A percentile compares a stretch with the other conserved stretches of the same genome.
Evolutionary conservation across 1,284 basidiomycete species (phyloP).

Genomic region (Phenoliferia sp.): DNA sequence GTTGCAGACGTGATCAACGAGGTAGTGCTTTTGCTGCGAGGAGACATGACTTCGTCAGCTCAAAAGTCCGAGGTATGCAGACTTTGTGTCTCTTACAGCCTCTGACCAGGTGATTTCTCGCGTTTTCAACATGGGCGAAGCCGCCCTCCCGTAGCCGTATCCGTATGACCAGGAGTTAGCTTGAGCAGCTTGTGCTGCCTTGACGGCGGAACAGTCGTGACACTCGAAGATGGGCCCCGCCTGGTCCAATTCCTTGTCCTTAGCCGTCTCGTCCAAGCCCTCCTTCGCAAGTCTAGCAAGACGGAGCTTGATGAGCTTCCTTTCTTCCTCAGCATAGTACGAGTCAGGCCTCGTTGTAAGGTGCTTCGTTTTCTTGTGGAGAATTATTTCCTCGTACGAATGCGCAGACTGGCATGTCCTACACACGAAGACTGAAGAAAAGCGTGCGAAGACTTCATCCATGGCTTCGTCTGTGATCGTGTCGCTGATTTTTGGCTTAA

Average conservation of each 20-base stretch:
- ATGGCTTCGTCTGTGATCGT: background rate
- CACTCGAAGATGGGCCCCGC: background rate
- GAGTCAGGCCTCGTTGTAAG: background rate
- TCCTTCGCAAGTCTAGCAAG: background rate
- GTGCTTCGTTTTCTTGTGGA: background rate
- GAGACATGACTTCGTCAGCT: background rate
- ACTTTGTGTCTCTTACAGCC: background rate
- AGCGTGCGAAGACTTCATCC: background rate
- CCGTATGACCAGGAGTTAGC: background rate
- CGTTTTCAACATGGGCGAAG: background rate
- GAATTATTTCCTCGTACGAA: background rate
- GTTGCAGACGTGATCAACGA: background rate
- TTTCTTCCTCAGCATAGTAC: background rate
- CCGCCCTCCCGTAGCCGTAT: background rate
- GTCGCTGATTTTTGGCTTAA: background rate
- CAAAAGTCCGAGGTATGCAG: background rate
- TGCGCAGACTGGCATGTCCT: background rate
- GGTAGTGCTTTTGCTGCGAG: background rate
- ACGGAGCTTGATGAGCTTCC: background rate
- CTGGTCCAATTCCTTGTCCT: background rate
- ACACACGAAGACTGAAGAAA: background rate
- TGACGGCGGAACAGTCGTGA: background rate
- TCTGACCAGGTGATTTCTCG: background rate
- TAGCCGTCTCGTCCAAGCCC: background rate
- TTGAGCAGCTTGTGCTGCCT: background rate